Conservation (phyloP, 164 flowering plant species). For the Cinnamomum chago region DNA sequence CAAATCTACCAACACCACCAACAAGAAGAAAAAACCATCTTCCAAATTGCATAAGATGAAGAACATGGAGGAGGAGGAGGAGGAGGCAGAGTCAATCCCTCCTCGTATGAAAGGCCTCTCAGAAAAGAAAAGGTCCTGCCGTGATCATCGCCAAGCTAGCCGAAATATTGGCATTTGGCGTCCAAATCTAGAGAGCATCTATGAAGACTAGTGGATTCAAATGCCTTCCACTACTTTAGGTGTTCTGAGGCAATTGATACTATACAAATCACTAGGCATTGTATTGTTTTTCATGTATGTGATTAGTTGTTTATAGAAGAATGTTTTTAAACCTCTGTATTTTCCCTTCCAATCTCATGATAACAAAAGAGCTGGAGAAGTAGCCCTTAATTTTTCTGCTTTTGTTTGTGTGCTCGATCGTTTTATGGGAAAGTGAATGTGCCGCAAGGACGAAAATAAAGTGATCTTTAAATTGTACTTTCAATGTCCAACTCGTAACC, state of each 20-base stretch:
- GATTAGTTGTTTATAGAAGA: not conserved
- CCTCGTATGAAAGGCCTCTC: slow-evolving; percentile 18
- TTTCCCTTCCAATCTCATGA: not conserved
- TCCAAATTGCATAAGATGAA: too few relatives aligned
- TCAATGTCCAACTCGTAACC: too few relatives aligned
- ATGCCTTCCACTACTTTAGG: slow-evolving; percentile 4
- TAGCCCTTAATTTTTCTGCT: too few relatives aligned
- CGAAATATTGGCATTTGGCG: slow-evolving; percentile 43
- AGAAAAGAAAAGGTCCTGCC: slow-evolving; percentile 30
- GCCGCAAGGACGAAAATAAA: too few relatives aligned
- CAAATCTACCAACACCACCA: too few relatives aligned
- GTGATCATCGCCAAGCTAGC: slow-evolving; percentile 36
- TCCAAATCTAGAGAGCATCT: slow-evolving; percentile 71
- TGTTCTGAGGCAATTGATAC: not conserved
- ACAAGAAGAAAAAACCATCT: too few relatives aligned
- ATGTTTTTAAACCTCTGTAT: slow-evolving; percentile 6
- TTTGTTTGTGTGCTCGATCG: not conserved
- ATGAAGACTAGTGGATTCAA: slow-evolving; percentile 47
- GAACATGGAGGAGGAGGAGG: too few relatives aligned
- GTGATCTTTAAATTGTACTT: not conserved
- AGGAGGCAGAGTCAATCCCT: too few relatives aligned
- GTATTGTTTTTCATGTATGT: not conserved
- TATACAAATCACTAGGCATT: slow-evolving; percentile 6
- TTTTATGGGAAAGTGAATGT: not conserved
- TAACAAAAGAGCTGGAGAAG: not conserved